phyloP scores from a whole-genome alignment of 805 yeast species.

The Cyberlindnera xylosilytica region DNA sequence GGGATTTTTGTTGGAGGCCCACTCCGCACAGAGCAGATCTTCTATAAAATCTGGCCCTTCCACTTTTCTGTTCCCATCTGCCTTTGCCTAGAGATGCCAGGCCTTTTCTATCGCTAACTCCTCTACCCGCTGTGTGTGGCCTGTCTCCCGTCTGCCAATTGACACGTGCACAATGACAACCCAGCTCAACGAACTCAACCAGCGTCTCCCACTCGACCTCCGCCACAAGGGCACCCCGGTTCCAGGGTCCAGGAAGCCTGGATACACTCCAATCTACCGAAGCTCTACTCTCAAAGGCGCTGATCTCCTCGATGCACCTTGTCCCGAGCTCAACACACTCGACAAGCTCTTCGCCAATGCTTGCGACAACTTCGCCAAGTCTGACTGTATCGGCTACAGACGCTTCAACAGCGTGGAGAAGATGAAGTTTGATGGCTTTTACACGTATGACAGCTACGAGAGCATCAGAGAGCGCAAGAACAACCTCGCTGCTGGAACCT shows the following conservation, averaged over 20 bases:
- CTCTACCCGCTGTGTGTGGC: too few species aligned
- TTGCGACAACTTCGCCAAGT: conserved; percentile 25
- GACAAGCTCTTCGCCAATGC: conserved; percentile 36
- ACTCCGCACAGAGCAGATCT: too few species aligned
- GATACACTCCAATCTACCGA: conserved; percentile 45
- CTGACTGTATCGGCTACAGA: conserved; percentile 38
- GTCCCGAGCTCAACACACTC: conserved; percentile 35
- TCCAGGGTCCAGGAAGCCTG: conserved; percentile 38
- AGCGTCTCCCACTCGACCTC: conserved; percentile 1
- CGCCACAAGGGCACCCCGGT: conserved; percentile 18
- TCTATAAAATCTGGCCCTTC: too few species aligned
- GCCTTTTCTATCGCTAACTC: not conserved
- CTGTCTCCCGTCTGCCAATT: too few species aligned
- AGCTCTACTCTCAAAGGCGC: conserved; percentile 25
- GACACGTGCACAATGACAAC: not conserved
- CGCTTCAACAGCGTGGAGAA: conserved; percentile 21
- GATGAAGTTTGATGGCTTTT: conserved; percentile 22
- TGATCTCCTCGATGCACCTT: conserved; percentile 19
- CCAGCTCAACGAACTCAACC: conserved; percentile 5
- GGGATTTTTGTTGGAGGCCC: not conserved
- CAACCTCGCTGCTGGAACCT: conserved; percentile 39
- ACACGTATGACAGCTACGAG: conserved; percentile 27
- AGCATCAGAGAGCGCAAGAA: conserved; percentile 33
- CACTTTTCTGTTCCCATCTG: too few species aligned
- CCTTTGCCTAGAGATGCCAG: too few species aligned